Evolutionary conservation across 169 alveolate genomes (phyloP).

Genomic region (Eimeria maxima): DNA sequence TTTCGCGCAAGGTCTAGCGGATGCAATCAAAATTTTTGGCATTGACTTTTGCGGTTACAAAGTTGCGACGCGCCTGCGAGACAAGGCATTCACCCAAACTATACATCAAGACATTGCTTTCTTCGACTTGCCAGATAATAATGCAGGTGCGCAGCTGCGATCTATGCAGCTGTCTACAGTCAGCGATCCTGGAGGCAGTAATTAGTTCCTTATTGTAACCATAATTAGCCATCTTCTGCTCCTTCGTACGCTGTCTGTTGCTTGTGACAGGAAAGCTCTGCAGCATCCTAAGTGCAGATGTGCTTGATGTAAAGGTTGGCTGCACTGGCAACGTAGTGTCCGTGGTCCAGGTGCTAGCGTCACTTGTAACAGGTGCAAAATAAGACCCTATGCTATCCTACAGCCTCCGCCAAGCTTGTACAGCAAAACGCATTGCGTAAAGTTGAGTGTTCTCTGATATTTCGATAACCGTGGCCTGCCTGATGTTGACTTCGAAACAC

Average conservation of each 20-base stretch:
- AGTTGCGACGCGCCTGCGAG: constrained; percentile 64
- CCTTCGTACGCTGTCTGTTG: neutral
- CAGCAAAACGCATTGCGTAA: neutral
- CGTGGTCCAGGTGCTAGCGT: constrained; percentile 12
- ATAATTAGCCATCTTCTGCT: neutral
- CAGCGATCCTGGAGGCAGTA: neutral
- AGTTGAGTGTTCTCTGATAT: neutral
- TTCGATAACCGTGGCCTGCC: neutral
- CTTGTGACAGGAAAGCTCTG: constrained; percentile 23
- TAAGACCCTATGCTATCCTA: neutral
- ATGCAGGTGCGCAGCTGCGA: constrained; percentile 49
- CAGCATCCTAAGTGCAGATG: constrained; percentile 74
- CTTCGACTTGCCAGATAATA: constrained; percentile 49
- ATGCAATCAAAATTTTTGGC: constrained; percentile 45
- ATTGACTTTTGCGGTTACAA: constrained; percentile 73
- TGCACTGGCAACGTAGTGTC: constrained; percentile 75
- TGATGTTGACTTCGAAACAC: neutral
- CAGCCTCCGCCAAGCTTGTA: neutral
- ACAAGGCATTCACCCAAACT: constrained; percentile 68
- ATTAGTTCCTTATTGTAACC: neutral
- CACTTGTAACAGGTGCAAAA: constrained; percentile 23
- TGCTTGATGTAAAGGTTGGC: constrained; percentile 74
- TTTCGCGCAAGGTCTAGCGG: neutral
- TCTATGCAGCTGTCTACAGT: neutral
- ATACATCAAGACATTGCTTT: constrained; percentile 74